These are phyloP conservation scores for Biancaea sappan DNA, from an alignment of 306 rosid genomes.

Conservation along the genomic window DNA sequence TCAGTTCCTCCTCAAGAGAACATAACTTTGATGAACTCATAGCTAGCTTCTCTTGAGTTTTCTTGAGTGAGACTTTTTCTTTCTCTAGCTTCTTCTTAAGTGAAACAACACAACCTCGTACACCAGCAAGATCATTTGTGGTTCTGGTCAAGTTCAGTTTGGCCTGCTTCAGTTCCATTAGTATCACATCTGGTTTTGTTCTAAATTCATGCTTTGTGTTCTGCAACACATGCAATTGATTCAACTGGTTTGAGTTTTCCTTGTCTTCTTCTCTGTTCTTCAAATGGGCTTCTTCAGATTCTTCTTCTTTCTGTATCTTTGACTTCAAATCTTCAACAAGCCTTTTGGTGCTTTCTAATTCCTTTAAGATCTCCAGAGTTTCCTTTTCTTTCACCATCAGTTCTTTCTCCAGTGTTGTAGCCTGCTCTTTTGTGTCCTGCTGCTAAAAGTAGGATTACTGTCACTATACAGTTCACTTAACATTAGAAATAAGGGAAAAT, in stretches of 20 bases:
- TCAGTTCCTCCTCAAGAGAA: constrained; percentile 82
- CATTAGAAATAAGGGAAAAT: no score
- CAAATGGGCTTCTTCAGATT: constrained; percentile 33
- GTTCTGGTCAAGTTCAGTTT: constrained; percentile 77
- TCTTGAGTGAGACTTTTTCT: constrained; percentile 75
- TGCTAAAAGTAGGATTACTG: constrained; percentile 27
- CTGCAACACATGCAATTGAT: constrained; percentile 25
- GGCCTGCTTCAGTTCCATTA: constrained; percentile 83
- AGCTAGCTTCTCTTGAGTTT: constrained; percentile 73
- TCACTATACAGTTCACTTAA: no score
- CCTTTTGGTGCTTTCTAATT: constrained; percentile 49
- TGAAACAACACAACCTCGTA: constrained; percentile 68
- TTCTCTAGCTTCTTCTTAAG: constrained; percentile 76
- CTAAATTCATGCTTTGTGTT: constrained; percentile 35
- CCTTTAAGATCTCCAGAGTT: constrained; percentile 48
- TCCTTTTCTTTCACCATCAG: constrained; percentile 49
- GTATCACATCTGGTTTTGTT: constrained; percentile 58
- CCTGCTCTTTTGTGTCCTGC: constrained; percentile 30
- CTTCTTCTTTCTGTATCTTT: constrained; percentile 52
- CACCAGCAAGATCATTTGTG: constrained; percentile 74
- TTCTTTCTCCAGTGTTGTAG: constrained; percentile 44
- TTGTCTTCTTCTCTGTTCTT: constrained; percentile 51
- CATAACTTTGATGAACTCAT: constrained; percentile 64
- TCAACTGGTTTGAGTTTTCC: constrained; percentile 61
- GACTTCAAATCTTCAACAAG: constrained; percentile 46